Conservation (phyloP, 2,329 filamentous ascomycete species). For the Hypomyces rosellus region DNA sequence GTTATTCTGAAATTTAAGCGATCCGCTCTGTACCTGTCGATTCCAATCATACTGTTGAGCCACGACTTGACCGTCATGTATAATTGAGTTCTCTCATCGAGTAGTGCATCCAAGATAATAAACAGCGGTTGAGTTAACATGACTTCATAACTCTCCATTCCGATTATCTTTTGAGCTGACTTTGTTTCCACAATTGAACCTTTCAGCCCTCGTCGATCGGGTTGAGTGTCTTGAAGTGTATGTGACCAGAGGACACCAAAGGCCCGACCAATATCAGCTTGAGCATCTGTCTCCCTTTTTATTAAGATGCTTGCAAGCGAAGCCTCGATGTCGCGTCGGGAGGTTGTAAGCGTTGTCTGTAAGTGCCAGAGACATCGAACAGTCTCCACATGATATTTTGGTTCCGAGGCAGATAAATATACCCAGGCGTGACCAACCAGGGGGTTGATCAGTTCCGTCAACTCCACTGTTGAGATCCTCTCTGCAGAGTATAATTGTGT, state of each 20-base stretch:
- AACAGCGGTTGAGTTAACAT: slow-evolving; percentile 79
- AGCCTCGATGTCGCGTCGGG: slow-evolving; percentile 72
- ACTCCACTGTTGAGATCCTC: slow-evolving; percentile 44
- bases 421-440: slow-evolving; percentile 71
- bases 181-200: slow-evolving; percentile 31
- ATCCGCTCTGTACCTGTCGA: slow-evolving; percentile 48
- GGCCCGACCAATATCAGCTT: slow-evolving; percentile 57
- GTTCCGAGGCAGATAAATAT: slow-evolving; percentile 72
- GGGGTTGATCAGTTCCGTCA: slow-evolving; percentile 58
- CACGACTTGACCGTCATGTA: slow-evolving; percentile 74
- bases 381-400: slow-evolving; percentile 92
- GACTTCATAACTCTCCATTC: slow-evolving; percentile 58
- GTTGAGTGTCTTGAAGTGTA: slow-evolving; percentile 54
- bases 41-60: slow-evolving; percentile 62
- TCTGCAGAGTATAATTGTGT: slow-evolving; percentile 50
- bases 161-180: slow-evolving; percentile 39
- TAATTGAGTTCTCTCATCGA: slow-evolving; percentile 65
- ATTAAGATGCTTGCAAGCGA: slow-evolving; percentile 66
- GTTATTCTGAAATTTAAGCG: not conserved
- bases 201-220: slow-evolving; percentile 46
- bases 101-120: slow-evolving; percentile 70
- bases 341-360: slow-evolving; percentile 61
- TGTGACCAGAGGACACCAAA: slow-evolving; percentile 82
- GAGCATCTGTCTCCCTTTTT: slow-evolving; percentile 30
- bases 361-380: slow-evolving; percentile 82